Evolutionary conservation across 2,329 filamentous ascomycete genomes (phyloP).

Genomic region (Lithohypha guttulata): DNA sequence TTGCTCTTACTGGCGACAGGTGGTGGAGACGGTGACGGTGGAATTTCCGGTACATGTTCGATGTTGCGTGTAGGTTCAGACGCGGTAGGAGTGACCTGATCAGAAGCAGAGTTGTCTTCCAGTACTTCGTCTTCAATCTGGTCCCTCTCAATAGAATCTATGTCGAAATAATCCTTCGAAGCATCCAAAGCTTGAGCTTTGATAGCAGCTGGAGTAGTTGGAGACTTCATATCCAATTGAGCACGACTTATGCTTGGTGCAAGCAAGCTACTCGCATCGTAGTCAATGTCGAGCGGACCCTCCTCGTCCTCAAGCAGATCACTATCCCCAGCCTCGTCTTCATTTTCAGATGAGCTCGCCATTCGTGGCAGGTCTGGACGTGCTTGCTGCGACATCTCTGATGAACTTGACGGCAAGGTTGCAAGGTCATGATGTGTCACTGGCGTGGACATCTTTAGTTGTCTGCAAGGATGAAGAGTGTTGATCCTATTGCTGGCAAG

Average conservation of each 20-base stretch:
- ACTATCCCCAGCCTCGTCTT: not conserved
- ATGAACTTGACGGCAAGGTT: too few relatives aligned
- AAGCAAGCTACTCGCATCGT: constrained; percentile 32
- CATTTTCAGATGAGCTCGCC: too few relatives aligned
- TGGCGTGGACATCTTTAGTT: too few relatives aligned
- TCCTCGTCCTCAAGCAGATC: constrained; percentile 4
- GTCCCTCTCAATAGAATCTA: not conserved
- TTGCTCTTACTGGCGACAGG: too few relatives aligned
- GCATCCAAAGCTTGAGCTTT: constrained; percentile 47
- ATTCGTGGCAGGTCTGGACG: too few relatives aligned
- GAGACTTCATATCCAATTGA: constrained; percentile 47
- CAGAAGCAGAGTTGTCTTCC: not conserved
- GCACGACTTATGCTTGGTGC: constrained; percentile 49
- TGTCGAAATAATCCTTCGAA: constrained; percentile 37
- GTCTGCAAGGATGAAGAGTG: too few relatives aligned
- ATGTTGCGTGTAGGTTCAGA: too few relatives aligned
- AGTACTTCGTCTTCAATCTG: not conserved
- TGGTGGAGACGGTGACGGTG: too few relatives aligned
- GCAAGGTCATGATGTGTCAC: not conserved
- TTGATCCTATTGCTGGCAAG: too few relatives aligned
- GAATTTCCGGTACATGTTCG: too few relatives aligned
- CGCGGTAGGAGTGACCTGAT: not conserved
- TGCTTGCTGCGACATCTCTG: too few relatives aligned
- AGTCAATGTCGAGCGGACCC: not conserved
- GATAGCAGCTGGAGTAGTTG: constrained; percentile 47